Conservation (phyloP, 2,329 filamentous ascomycete genomes). For the Diatrype stigma region DNA sequence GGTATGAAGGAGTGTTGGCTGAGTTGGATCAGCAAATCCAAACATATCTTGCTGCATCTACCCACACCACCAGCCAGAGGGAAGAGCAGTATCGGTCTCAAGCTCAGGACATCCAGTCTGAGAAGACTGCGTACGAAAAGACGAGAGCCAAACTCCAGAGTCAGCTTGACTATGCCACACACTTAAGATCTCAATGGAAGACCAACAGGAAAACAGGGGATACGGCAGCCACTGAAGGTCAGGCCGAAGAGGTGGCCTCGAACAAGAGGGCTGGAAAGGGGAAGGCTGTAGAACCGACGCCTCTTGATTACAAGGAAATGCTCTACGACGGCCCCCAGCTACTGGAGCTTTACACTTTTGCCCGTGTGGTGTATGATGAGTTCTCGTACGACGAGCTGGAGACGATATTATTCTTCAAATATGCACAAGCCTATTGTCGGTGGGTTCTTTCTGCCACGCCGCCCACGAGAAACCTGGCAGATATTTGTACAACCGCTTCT, state of each 20-base stretch:
- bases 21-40: constrained; percentile 6
- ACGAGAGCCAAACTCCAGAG: background rate
- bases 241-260: background rate
- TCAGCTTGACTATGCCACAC: background rate
- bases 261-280: too few relatives aligned
- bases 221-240: background rate
- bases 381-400: constrained; percentile 35
- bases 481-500: constrained; percentile 31
- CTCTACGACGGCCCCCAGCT: constrained; percentile 13
- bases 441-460: constrained; percentile 44
- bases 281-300: background rate
- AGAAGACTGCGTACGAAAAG: background rate
- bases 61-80: background rate
- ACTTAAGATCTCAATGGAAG: background rate
- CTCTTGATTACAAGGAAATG: constrained; percentile 1
- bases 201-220: background rate
- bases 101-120: background rate
- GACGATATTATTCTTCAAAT: constrained; percentile 30
- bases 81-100: background rate
- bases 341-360: constrained; percentile 35
- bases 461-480: constrained; percentile 29
- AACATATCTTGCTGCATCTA: background rate
- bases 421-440: constrained; percentile 29
- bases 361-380: constrained; percentile 39
- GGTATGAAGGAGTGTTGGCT: constrained; percentile 15